Conservation (phyloP, 257 asterid species). For the Nicotiana tabacum region DNA sequence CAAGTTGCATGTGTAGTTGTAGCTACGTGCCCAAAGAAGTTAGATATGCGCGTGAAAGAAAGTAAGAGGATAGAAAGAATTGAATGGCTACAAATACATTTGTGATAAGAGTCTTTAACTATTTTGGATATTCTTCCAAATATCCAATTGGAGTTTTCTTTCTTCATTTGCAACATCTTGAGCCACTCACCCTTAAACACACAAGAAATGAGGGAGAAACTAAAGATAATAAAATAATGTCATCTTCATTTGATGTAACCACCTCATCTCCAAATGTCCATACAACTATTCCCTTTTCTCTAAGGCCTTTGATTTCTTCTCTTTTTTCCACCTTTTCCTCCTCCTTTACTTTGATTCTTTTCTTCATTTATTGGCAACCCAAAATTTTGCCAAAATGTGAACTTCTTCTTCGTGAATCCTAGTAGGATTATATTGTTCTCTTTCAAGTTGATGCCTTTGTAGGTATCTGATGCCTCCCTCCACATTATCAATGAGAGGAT, state of each 20-base stretch:
- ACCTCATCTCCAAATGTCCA: conserved; percentile 14
- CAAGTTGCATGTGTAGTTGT: background rate
- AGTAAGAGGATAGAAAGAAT: background rate
- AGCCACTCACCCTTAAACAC: background rate
- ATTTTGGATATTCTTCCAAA: conserved; percentile 27
- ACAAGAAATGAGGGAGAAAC: too few species aligned
- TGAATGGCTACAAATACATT: conserved; percentile 10
- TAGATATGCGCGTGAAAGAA: background rate
- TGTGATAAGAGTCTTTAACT: background rate
- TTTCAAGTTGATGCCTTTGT: conserved; percentile 4
- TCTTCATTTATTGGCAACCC: conserved; percentile 2
- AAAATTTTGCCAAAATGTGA: conserved; percentile 9
- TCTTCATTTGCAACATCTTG: background rate
- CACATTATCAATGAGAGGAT: too few species aligned
- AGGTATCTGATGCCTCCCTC: conserved; percentile 14
- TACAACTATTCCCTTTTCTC: conserved; percentile 9
- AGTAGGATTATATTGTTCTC: background rate
- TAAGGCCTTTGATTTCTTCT: background rate
- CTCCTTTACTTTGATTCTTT: conserved; percentile 6
- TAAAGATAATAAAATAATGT: background rate
- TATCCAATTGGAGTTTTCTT: conserved; percentile 7
- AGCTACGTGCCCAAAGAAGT: background rate
- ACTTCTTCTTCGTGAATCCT: conserved; percentile 11
- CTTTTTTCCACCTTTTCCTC: background rate
- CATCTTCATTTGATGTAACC: conserved; percentile 1